Conservation (phyloP, 495 filamentous ascomycete genomes). For the Rhizodiscina lignyota region DNA sequence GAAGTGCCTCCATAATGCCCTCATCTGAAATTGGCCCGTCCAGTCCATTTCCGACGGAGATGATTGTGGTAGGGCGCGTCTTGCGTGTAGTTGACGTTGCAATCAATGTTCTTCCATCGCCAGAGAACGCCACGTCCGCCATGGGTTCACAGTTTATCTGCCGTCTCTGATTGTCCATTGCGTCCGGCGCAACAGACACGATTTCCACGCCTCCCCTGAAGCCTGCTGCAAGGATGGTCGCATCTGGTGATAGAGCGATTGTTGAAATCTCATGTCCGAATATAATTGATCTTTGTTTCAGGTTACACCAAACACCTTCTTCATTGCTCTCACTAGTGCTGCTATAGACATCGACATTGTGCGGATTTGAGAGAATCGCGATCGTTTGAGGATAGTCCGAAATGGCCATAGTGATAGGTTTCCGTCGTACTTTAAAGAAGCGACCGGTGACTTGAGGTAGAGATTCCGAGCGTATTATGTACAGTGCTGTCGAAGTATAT, state of each 20-base stretch:
- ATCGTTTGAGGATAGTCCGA: conserved; percentile 60
- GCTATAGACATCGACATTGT: conserved; percentile 69
- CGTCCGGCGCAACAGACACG: conserved; percentile 48
- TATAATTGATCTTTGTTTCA: conserved; percentile 52
- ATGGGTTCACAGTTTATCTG: conserved; percentile 69
- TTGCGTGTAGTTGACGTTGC: conserved; percentile 48
- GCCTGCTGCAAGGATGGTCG: conserved; percentile 68
- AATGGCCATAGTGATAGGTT: conserved; percentile 64
- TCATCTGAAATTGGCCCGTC: conserved; percentile 14
- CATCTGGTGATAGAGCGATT: conserved; percentile 65
- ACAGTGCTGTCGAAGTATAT: conserved; percentile 11
- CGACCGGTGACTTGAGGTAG: conserved; percentile 11
- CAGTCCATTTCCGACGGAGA: conserved; percentile 8
- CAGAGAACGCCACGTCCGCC: conserved; percentile 65
- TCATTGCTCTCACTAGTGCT: conserved; percentile 27
- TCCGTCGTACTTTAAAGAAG: conserved; percentile 52
- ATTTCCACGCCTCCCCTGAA: conserved; percentile 81
- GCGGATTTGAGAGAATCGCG: conserved; percentile 65
- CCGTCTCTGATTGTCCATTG: conserved; percentile 49
- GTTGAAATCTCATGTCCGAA: conserved; percentile 31
- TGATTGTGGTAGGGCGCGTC: conserved; percentile 6
- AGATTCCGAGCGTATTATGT: conserved; percentile 10
- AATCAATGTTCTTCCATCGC: conserved; percentile 69
- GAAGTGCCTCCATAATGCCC: conserved; percentile 6
- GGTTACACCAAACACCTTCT: conserved; percentile 1